These are phyloP conservation scores for Barnettozyma botsteinii DNA, from an alignment of 805 yeast genomes.

Conservation along the genomic window DNA sequence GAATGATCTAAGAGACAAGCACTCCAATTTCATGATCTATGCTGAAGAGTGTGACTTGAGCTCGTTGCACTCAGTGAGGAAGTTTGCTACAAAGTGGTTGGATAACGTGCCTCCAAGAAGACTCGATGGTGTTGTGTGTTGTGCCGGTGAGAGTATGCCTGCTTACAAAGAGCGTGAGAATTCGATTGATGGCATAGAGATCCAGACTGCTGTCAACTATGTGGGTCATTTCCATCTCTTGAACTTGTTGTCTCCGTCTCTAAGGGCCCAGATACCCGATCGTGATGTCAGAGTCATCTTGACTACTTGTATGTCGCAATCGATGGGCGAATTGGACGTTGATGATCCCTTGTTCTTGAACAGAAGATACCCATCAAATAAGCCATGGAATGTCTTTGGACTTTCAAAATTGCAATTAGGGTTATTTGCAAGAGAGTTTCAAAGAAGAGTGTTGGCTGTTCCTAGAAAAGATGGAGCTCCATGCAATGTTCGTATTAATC, in stretches of 20 bases:
- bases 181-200: slow-evolving; percentile 78
- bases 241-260: slow-evolving; percentile 73
- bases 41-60: slow-evolving; percentile 87
- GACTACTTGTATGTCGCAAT: slow-evolving; percentile 74
- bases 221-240: slow-evolving; percentile 76
- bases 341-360: slow-evolving; percentile 59
- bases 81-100: slow-evolving; percentile 91
- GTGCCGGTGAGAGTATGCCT: slow-evolving; percentile 82
- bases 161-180: slow-evolving; percentile 56
- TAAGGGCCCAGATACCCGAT: slow-evolving; percentile 88
- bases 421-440: slow-evolving; percentile 74
- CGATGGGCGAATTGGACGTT: slow-evolving; percentile 60
- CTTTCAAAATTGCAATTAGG: slow-evolving; percentile 73
- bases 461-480: slow-evolving; percentile 71
- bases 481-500: slow-evolving; percentile 58
- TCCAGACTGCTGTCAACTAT: slow-evolving; percentile 79
- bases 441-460: slow-evolving; percentile 50
- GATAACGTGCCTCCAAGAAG: slow-evolving; percentile 88
- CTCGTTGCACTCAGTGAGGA: slow-evolving; percentile 68
- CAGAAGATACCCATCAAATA: slow-evolving; percentile 48
- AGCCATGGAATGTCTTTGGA: slow-evolving; percentile 77
- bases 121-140: slow-evolving; percentile 81
- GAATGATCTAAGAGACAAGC: slow-evolving; percentile 64
- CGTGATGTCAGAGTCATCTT: slow-evolving; percentile 82
- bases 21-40: slow-evolving; percentile 70